Percentiles rank a stretch among this genome's conserved stretches.
These are phyloP conservation scores for Moricandia arvensis DNA, from an alignment of 345 rosid species.

Conservation along the genomic window DNA sequence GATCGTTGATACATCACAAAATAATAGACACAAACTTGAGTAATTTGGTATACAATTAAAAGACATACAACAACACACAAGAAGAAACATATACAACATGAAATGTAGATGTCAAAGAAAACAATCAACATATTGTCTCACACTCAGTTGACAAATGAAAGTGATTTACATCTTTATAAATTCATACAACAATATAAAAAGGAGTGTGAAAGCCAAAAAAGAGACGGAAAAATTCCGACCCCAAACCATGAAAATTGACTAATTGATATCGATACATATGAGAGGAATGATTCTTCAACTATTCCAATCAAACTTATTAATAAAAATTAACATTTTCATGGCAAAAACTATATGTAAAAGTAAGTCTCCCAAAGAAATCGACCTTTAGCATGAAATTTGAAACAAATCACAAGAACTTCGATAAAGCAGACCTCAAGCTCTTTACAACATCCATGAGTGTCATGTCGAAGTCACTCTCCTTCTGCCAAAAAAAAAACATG, in stretches of 20 bases:
- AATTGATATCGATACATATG: not conserved
- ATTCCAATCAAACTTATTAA: slow-evolving; percentile 4
- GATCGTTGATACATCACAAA: not conserved
- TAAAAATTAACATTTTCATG: slow-evolving; percentile 8
- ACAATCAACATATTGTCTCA: not conserved
- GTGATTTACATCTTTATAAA: slow-evolving; percentile 2
- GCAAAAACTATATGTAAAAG: slow-evolving; percentile 4
- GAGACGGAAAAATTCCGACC: not conserved
- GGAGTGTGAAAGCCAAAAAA: not conserved
- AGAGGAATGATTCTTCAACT: slow-evolving; percentile 10
- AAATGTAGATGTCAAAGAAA: not conserved
- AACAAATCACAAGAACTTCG: slow-evolving; percentile 46
- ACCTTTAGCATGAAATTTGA: not conserved
- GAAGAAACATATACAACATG: not conserved
- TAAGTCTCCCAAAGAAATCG: not conserved
- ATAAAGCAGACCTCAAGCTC: slow-evolving; percentile 52
- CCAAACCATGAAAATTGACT: slow-evolving; percentile 5
- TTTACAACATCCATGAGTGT: slow-evolving; percentile 67
- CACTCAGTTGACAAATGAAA: not conserved
- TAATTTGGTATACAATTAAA: not conserved
- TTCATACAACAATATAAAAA: not conserved
- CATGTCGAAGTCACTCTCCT: slow-evolving; percentile 63
- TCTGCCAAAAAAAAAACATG: slow-evolving; percentile 45
- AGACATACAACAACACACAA: not conserved
- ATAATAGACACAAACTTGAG: not conserved